Percentiles rank a stretch among this genome's conserved stretches.
phyloP scores from a whole-genome alignment of 106 monocot species.

The Hemerocallis citrina region DNA sequence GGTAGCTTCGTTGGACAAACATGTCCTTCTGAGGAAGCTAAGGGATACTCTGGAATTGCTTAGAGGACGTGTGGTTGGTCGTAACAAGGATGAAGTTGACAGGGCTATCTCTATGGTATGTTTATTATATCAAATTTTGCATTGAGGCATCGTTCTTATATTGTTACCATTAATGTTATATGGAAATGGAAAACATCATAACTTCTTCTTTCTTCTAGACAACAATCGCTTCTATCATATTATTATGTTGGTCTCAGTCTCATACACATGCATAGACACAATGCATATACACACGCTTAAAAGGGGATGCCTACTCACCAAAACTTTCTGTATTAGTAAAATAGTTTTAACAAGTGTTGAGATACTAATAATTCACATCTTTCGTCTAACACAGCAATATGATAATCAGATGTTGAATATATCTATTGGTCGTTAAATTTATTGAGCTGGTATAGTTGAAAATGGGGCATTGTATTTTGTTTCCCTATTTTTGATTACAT shows the following conservation, averaged over 20 bases:
- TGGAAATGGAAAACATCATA: neutral
- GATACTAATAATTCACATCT: no score
- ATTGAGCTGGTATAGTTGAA: no score
- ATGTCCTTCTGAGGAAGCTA: constrained; percentile 88
- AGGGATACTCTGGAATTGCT: constrained; percentile 71
- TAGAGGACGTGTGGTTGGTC: constrained; percentile 73
- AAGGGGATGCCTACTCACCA: neutral
- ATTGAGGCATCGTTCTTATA: neutral
- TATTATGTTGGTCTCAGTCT: neutral
- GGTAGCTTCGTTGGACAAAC: constrained; percentile 66
- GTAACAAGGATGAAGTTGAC: constrained; percentile 79
- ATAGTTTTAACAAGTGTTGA: no score
- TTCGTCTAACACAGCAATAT: neutral
- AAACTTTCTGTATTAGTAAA: neutral
- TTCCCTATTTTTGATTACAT: no score
- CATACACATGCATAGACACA: neutral
- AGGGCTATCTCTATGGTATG: constrained; percentile 91
- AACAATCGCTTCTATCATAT: neutral
- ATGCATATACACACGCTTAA: neutral
- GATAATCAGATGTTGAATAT: neutral
- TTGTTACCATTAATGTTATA: neutral
- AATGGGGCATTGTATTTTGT: neutral
- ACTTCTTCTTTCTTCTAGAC: neutral
- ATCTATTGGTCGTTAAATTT: neutral
- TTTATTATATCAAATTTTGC: neutral